phyloP scores from a whole-genome alignment of 441 rosid genomes.

The Codiaeum variegatum region DNA sequence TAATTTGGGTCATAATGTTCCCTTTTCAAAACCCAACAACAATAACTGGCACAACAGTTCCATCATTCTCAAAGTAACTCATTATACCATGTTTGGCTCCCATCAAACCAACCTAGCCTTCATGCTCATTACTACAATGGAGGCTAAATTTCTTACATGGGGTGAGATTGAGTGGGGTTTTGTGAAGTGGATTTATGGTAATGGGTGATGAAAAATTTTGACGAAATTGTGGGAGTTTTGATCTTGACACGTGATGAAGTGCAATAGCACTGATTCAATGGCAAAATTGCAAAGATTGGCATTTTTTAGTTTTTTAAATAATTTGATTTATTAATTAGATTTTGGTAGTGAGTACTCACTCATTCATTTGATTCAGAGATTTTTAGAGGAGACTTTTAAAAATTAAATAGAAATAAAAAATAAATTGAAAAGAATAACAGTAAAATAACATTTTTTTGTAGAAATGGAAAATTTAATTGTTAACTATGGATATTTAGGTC shows the following conservation, averaged over 20 bases:
- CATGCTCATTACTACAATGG: constrained; percentile 56
- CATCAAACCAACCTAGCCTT: constrained; percentile 97
- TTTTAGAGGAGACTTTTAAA: too few relatives aligned
- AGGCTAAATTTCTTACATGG: constrained; percentile 15
- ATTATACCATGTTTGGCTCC: constrained; percentile 94
- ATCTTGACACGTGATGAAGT: constrained; percentile 11
- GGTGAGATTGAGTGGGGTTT: constrained; percentile 28
- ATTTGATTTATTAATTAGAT: background rate
- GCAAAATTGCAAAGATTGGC: constrained; percentile 27
- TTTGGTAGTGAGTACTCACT: background rate
- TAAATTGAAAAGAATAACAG: too few relatives aligned
- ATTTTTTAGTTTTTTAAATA: constrained; percentile 4
- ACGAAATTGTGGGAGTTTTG: constrained; percentile 24
- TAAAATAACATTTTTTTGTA: too few relatives aligned
- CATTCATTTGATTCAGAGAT: background rate
- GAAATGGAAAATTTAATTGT: too few relatives aligned
- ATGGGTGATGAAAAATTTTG: constrained; percentile 34
- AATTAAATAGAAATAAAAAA: too few relatives aligned
- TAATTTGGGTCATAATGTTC: constrained; percentile 81
- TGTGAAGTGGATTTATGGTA: constrained; percentile 26
- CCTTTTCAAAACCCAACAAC: constrained; percentile 94
- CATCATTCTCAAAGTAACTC: constrained; percentile 74
- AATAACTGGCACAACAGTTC: constrained; percentile 78
- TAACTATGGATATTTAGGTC: too few relatives aligned
- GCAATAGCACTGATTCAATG: constrained; percentile 14